A percentile compares a stretch with the other conserved stretches of the same genome.
Conservation (phyloP, 75 land plant species). For the Pinus taeda region DNA sequence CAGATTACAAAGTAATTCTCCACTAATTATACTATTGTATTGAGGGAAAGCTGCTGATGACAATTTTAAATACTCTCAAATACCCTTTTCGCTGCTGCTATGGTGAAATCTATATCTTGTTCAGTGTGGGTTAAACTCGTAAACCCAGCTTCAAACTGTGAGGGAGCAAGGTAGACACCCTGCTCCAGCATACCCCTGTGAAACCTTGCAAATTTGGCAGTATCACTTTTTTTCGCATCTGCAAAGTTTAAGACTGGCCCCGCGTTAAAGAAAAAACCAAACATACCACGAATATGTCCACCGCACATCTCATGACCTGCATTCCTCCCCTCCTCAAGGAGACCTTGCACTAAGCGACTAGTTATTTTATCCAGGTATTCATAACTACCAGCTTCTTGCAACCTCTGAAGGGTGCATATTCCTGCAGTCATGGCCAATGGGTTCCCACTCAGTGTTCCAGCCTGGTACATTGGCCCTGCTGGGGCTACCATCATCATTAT, state of each 20-base stretch:
- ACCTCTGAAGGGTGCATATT: slow-evolving; percentile 77
- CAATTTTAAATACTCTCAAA: slow-evolving; percentile 15
- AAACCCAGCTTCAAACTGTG: slow-evolving; percentile 98
- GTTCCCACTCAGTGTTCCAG: slow-evolving; percentile 96
- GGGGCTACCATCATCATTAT: slow-evolving; percentile 99
- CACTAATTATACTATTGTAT: no score
- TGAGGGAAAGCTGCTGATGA: no score
- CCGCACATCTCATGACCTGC: slow-evolving; percentile 92
- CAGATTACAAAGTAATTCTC: no score
- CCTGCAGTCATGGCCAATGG: slow-evolving; percentile 99
- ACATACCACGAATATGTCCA: slow-evolving; percentile 90
- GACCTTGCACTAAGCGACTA: slow-evolving; percentile 59
- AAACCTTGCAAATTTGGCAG: slow-evolving; percentile 88
- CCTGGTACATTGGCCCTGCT: slow-evolving; percentile 98
- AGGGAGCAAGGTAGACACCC: slow-evolving; percentile 97
- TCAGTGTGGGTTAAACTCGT: slow-evolving; percentile 87
- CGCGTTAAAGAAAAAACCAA: slow-evolving; percentile 90
- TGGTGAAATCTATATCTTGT: slow-evolving; percentile 79
- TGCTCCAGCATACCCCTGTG: slow-evolving; percentile 91
- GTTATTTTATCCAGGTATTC: slow-evolving; percentile 83
- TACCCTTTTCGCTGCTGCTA: slow-evolving; percentile 84
- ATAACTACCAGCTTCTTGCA: slow-evolving; percentile 71
- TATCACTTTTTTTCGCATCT: slow-evolving; percentile 98
- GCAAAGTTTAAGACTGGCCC: slow-evolving; percentile 88
- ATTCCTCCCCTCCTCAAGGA: slow-evolving; percentile 68